Base-by-base conservation (phyloP, 2,329 filamentous ascomycete genomes). In the Bipolaris gigantea region DNA sequence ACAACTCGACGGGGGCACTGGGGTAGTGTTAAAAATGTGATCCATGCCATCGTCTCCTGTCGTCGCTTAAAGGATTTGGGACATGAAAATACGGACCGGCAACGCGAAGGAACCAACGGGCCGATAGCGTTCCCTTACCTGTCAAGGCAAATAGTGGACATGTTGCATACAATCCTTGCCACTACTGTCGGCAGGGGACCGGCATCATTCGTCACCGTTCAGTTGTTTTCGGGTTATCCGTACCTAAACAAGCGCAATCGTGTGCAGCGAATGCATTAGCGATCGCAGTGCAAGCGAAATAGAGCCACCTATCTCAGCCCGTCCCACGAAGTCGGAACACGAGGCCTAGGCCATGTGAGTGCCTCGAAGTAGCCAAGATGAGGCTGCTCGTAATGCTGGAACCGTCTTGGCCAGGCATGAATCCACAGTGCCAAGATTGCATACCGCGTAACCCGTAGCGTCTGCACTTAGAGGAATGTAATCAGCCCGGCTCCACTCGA, bases 11-110 rank as follows among this genome's bases (percentile, higher is more conserved):
- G 30, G 30, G 40, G 46, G 47, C 35, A 16, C 35, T 10, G 32
- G 35, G 18, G 16, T 41, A 40, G 45, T 35, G 39, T 53, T 44
- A 40, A 53, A 41, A 44, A 36, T 30, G 32, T 32, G 39, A 49
- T 48, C 36, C 39, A 48, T 40, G 44, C 41, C 34, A 9, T 46
- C 42, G n/a, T 30, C 44, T 53, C 44, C 40, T 48, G 44, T 30
- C 27, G 27, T 30, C 10, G 10, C 27, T 30, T 11, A 10, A 30
- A 30, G 27, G 27, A 30, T 30, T 30, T 10, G 27, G 27, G 13
- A 30, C 27, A 30, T 30, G 10, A 30, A 10, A 30, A 44, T 35
- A 38, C 10, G 40, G 40, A 43, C 35, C 39, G 51, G 9, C 39
- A 45, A 34, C 25, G 40, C 39, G 40, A 18, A 42, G 35, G 41